These are phyloP conservation scores for Candida quercuum DNA, from an alignment of 805 yeast species.

Conservation along the genomic window DNA sequence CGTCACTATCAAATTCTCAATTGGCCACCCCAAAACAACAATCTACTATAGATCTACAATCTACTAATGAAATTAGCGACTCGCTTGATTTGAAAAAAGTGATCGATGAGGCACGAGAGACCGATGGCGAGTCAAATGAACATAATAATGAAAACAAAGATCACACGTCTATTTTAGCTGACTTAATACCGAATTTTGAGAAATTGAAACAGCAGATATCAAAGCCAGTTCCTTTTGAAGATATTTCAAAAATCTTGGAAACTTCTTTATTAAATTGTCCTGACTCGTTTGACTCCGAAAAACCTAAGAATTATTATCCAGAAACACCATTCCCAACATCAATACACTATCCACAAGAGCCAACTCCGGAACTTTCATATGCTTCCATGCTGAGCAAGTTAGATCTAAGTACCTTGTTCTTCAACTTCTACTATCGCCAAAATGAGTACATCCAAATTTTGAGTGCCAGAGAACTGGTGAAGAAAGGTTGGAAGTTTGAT, in stretches of 20 bases:
- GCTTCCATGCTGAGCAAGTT: slow-evolving; percentile 60
- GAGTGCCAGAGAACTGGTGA: slow-evolving; percentile 75
- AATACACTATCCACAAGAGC: slow-evolving; percentile 84
- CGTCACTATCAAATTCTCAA: slow-evolving; percentile 3
- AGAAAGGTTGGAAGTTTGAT: slow-evolving; percentile 81
- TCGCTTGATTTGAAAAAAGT: too few species aligned
- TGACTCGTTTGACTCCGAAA: slow-evolving; percentile 86
- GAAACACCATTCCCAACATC: slow-evolving; percentile 85
- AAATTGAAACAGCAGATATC: slow-evolving; percentile 35
- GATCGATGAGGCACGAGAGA: slow-evolving; percentile 7
- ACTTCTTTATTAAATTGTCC: slow-evolving; percentile 85
- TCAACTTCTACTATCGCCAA: slow-evolving; percentile 80
- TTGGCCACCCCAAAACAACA: slow-evolving; percentile 5
- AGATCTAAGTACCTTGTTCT: slow-evolving; percentile 84
- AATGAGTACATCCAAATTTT: slow-evolving; percentile 66
- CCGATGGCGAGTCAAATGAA: slow-evolving; percentile 12
- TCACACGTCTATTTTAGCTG: slow-evolving; percentile 15
- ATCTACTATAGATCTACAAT: not conserved
- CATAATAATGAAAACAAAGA: slow-evolving; percentile 1
- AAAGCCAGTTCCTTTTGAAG: slow-evolving; percentile 48
- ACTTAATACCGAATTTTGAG: slow-evolving; percentile 25
- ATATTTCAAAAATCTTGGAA: slow-evolving; percentile 58
- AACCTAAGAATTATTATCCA: slow-evolving; percentile 66
- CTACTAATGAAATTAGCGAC: too few species aligned
- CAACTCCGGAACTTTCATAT: slow-evolving; percentile 47